phyloP scores from a whole-genome alignment of 495 filamentous ascomycete species.

The Podospora pseudopauciseta region DNA sequence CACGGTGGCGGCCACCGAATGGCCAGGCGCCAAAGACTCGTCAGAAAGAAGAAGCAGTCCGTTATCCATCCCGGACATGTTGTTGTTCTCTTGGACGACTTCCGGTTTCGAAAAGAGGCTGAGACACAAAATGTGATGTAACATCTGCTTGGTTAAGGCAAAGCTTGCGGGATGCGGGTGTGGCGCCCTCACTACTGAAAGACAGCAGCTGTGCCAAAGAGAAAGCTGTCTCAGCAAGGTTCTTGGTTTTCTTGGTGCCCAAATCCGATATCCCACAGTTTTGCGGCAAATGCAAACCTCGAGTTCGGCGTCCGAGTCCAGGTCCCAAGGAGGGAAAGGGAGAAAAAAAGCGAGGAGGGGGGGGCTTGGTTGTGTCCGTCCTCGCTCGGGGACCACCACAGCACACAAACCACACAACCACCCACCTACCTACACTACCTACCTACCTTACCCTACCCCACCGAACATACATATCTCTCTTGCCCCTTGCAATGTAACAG shows the following conservation, averaged over 20 bases:
- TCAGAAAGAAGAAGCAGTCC: too few species aligned
- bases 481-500: not conserved
- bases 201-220: not conserved
- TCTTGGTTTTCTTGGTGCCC: not conserved
- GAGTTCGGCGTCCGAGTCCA: not conserved
- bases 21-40: not conserved
- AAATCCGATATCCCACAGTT: not conserved
- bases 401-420: not conserved
- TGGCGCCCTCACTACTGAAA: not conserved
- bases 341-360: not conserved
- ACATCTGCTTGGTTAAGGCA: conserved; percentile 6
- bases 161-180: conserved; percentile 7
- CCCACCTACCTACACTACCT: not conserved
- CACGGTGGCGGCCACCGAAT: not conserved
- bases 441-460: too few species aligned
- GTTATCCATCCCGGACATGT: too few species aligned
- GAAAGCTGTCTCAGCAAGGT: not conserved
- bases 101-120: not conserved
- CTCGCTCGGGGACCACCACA: conserved; percentile 1
- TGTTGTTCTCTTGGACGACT: not conserved
- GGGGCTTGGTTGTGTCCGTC: not conserved
- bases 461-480: not conserved
- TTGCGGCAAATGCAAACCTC: not conserved
- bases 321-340: not conserved
- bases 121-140: conserved; percentile 5